Base-by-base conservation (phyloP, 805 yeast genomes). In the Maudiozyma turicensis region DNA sequence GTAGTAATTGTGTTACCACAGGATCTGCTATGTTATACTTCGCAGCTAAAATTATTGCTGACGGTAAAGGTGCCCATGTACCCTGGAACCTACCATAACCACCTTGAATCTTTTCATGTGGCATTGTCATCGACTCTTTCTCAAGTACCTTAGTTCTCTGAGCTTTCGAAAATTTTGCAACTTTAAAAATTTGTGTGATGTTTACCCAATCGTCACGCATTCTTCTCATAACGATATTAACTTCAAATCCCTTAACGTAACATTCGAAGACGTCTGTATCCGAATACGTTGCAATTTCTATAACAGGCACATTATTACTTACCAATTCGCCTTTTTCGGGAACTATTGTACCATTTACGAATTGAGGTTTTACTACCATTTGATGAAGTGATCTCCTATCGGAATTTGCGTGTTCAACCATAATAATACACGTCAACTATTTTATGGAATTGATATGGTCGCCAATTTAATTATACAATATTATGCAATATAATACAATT, bases 161-260 rank as follows among this genome's bases (percentile, higher is more conserved):
- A 1, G 90, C 85, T 65, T 86, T 86, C 43, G 87, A 83, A 58
- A 81, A 82, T 52, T 82, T 78, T 40, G 90, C 89, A 49, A 85
- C 79, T 62, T 86, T 85, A 56, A 86, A 70, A 38, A 86, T 82
- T 61, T 86, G 95, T 0, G 95, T 86, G 15, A 90, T 87, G 60
- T 86, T 86, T 47, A 93, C 90, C 98, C 98, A 93, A 57, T 90
- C 86, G 64, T 93, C 99, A 45, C 77, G 73, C 51, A 86, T 82
- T 50, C 99, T 74, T 58, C 98, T 78, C 98, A 93, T 93, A 3
- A 64, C 65, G 42, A 66, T 58, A n/a, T 61, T 52, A 5, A 65
- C 55, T 52, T 59, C 67, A 42, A 49, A 57, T 45, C 82, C 86
- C 35, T 77, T 72, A 43, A 85, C 76, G 44, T 81, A 81, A 60